Conservation (phyloP, 129 eudicot genomes). For the Silybum marianum region DNA sequence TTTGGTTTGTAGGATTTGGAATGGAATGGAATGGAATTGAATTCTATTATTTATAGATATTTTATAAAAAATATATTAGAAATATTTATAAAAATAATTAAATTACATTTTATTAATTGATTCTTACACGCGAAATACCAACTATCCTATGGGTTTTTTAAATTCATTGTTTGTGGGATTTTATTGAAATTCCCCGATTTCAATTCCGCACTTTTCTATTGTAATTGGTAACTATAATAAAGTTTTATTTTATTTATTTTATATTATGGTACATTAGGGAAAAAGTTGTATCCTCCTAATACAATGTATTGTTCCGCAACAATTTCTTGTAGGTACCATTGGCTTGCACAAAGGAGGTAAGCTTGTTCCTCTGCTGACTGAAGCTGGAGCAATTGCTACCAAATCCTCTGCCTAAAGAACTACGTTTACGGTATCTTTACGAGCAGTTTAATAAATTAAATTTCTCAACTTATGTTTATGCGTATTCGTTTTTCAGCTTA, state of each 20-base stretch:
- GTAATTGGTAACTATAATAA: background rate
- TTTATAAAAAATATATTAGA: too few relatives aligned
- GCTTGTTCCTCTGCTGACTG: conserved; percentile 70
- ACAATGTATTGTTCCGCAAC: background rate
- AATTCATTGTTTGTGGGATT: too few relatives aligned
- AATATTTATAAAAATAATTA: too few relatives aligned
- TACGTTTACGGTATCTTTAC: conserved; percentile 10
- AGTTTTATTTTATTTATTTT: too few relatives aligned
- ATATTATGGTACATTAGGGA: background rate
- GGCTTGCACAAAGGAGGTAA: conserved; percentile 54
- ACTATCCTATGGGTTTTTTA: too few relatives aligned
- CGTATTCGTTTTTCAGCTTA: conserved; percentile 6
- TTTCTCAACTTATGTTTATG: conserved; percentile 20
- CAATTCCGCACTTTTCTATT: too few relatives aligned
- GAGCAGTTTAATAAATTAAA: conserved; percentile 20
- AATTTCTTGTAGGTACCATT: conserved; percentile 46
- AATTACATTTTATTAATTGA: too few relatives aligned
- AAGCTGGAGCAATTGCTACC: conserved; percentile 61
- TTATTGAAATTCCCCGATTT: too few relatives aligned
- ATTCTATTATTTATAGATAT: too few relatives aligned
- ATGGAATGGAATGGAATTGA: too few relatives aligned
- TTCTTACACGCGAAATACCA: too few relatives aligned
- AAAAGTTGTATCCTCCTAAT: background rate
- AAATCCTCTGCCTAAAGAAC: conserved; percentile 31
- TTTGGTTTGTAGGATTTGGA: too few relatives aligned